phyloP scores from a whole-genome alignment of 1,139 yeast genomes.

The Geotrichum restrictum region DNA sequence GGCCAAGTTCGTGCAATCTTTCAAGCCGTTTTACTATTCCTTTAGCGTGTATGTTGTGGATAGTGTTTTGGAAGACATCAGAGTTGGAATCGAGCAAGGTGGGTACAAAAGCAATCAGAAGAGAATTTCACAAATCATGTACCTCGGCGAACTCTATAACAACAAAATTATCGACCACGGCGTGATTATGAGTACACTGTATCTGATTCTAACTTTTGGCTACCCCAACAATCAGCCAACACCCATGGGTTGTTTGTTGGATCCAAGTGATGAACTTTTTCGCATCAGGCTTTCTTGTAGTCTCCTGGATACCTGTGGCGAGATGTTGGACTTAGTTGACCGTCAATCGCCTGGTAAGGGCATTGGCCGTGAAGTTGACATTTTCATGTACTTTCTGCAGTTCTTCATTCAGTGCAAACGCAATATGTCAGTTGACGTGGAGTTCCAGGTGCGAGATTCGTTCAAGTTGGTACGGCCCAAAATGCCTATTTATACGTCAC shows the following conservation, averaged over 20 bases:
- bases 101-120: constrained; percentile 58
- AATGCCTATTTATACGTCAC: constrained; percentile 42
- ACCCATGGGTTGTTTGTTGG: constrained; percentile 48
- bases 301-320: constrained; percentile 36
- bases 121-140: constrained; percentile 59
- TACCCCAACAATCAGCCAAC: constrained; percentile 61
- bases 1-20: constrained; percentile 47
- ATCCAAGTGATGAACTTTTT: constrained; percentile 66
- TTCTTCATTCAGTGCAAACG: constrained; percentile 67
- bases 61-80: constrained; percentile 58
- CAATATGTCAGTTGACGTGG: constrained; percentile 63
- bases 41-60: constrained; percentile 55
- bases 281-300: constrained; percentile 56
- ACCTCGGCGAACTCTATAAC: constrained; percentile 57
- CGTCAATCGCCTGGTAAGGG: constrained; percentile 22
- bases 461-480: constrained; percentile 39
- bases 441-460: constrained; percentile 50
- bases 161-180: constrained; percentile 47
- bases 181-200: constrained; percentile 53
- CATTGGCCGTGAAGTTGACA: constrained; percentile 38
- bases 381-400: constrained; percentile 63
- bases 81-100: constrained; percentile 63
- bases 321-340: constrained; percentile 21
- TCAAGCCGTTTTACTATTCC: constrained; percentile 41
- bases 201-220: constrained; percentile 61